Conservation (phyloP, 495 filamentous ascomycete genomes). For the Amphirosellinia nigrospora region DNA sequence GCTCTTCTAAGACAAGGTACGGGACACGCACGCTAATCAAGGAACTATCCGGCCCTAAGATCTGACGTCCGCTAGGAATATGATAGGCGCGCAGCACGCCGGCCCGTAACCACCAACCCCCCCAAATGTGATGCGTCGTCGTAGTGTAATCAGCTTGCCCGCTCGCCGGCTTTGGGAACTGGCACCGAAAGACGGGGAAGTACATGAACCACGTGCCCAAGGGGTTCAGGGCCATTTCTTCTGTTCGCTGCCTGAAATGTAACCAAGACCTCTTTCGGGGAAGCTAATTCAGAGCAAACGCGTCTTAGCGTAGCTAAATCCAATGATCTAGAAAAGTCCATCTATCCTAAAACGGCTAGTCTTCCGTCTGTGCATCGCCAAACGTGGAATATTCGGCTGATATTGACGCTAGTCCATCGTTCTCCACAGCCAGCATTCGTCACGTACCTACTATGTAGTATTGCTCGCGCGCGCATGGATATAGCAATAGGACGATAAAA, state of each 20-base stretch:
- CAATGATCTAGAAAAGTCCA: constrained; percentile 7
- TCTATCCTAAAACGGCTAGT: constrained; percentile 7
- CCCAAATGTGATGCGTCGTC: not conserved
- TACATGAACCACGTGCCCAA: constrained; percentile 5
- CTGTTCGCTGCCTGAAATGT: not conserved
- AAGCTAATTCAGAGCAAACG: not conserved
- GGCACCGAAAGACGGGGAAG: not conserved
- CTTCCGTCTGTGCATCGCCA: constrained; percentile 6
- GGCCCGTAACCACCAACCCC: too few relatives aligned
- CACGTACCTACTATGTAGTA: too few relatives aligned
- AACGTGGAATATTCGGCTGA: not conserved
- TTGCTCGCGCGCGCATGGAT: not conserved
- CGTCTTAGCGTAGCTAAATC: constrained; percentile 13
- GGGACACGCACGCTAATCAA: not conserved
- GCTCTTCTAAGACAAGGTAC: not conserved
- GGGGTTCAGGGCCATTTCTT: not conserved
- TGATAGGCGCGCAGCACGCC: not conserved
- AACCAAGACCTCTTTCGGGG: not conserved
- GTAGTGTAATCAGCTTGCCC: not conserved
- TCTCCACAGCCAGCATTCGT: not conserved
- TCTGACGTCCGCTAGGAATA: not conserved
- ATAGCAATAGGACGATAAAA: not conserved
- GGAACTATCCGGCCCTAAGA: constrained; percentile 1
- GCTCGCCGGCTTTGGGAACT: not conserved
- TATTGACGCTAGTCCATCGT: not conserved